These are phyloP conservation scores for Pichia inconspicua DNA, from an alignment of 1,139 yeast species.

Conservation along the genomic window DNA sequence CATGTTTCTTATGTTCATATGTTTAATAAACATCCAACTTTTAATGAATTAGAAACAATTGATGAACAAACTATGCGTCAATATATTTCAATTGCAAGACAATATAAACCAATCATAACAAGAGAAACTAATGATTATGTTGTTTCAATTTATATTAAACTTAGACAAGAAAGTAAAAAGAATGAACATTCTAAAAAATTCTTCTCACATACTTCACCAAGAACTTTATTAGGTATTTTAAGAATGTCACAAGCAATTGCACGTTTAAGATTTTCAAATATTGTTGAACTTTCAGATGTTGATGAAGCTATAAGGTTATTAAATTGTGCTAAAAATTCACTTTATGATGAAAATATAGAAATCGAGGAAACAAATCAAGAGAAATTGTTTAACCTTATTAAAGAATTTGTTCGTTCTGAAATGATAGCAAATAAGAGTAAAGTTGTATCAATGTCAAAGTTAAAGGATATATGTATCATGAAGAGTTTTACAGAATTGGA, in stretches of 20 bases:
- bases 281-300: constrained; percentile 72
- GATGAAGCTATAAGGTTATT: constrained; percentile 90
- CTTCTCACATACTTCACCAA: constrained; percentile 88
- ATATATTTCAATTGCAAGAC: constrained; percentile 79
- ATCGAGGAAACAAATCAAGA: constrained; percentile 46
- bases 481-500: constrained; percentile 82
- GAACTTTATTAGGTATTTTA: constrained; percentile 84
- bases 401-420: constrained; percentile 27
- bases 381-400: constrained; percentile 36
- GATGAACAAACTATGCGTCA: constrained; percentile 79
- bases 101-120: constrained; percentile 82
- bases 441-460: constrained; percentile 44
- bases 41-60: constrained; percentile 51
- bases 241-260: constrained; percentile 95
- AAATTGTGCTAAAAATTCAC: constrained; percentile 78
- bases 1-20: constrained; percentile 96
- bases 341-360: constrained; percentile 45
- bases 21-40: constrained; percentile 82
- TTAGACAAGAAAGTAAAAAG: constrained; percentile 84
- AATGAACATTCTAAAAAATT: constrained; percentile 73
- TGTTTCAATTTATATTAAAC: constrained; percentile 76
- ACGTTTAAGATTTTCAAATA: constrained; percentile 70
- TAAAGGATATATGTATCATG: constrained; percentile 65
- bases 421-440: constrained; percentile 14
- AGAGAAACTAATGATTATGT: constrained; percentile 81